A percentile compares a stretch with the other conserved stretches of the same genome.
Conservation (phyloP, 1,139 yeast genomes). For the Entelexis paramagnoliae region DNA sequence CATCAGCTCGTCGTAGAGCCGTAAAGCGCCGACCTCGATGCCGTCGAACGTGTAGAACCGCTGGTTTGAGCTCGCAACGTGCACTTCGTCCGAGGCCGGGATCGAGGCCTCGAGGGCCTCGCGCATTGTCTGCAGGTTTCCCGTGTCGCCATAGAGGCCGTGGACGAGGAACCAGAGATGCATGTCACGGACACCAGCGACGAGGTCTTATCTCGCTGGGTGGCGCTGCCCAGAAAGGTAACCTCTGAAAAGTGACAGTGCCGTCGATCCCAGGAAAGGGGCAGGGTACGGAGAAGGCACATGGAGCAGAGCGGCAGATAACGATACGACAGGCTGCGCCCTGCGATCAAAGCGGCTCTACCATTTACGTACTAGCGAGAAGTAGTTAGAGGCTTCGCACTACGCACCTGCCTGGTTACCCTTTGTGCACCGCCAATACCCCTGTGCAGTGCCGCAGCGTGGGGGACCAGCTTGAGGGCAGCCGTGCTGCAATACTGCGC, state of each 20-base stretch:
- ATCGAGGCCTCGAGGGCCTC: conserved; percentile 28
- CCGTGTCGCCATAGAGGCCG: conserved; percentile 78
- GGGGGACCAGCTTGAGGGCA: no score
- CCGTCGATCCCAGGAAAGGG: not conserved
- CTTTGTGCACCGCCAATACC: no score
- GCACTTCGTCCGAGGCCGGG: conserved; percentile 28
- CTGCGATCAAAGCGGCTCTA: no score
- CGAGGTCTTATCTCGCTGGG: not conserved
- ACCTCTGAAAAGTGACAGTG: no score
- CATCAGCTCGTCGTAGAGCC: conserved; percentile 48
- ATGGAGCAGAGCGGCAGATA: no score
- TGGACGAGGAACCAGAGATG: conserved; percentile 42
- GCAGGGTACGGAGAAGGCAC: not conserved
- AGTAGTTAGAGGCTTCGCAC: no score
- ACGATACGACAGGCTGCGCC: no score
- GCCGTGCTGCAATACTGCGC: no score
- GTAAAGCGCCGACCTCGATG: conserved; percentile 55
- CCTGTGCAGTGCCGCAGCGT: no score
- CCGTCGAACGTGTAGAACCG: conserved; percentile 76
- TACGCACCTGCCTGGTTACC: no score
- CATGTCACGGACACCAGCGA: not conserved
- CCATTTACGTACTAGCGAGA: no score
- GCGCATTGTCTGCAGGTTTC: conserved; percentile 56
- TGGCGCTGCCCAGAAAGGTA: not conserved
- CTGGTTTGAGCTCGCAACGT: conserved; percentile 61